Evolutionary conservation across 352 stramenopile species (phyloP).

Genomic region (Globisporangium spinosum): DNA sequence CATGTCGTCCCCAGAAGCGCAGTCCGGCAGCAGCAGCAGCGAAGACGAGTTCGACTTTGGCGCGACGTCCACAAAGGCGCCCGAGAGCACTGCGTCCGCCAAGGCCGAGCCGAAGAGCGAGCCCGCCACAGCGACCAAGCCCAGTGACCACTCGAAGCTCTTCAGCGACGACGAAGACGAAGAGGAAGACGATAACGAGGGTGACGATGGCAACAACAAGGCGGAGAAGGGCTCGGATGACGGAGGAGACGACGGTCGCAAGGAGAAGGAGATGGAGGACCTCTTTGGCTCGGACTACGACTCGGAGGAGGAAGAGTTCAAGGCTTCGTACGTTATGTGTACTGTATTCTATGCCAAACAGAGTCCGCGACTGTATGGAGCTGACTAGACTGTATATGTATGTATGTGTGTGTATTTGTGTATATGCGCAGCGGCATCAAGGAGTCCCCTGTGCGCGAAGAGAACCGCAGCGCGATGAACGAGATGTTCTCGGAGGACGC

Average conservation of each 20-base stretch:
- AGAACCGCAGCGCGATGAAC: constrained; percentile 33
- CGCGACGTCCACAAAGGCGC: constrained; percentile 26
- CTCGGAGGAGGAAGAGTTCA: constrained; percentile 87
- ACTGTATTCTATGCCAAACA: neutral
- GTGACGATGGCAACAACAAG: constrained; percentile 1
- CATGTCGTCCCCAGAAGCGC: constrained; percentile 79
- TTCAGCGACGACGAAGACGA: constrained; percentile 75
- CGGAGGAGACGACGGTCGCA: constrained; percentile 32
- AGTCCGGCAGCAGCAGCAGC: constrained; percentile 56
- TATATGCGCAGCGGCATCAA: constrained; percentile 59
- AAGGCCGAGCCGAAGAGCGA: constrained; percentile 13
- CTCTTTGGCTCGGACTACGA: constrained; percentile 88
- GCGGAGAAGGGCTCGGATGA: constrained; percentile 24
- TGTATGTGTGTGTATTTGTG: constrained; percentile 15
- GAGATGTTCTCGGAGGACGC: constrained; percentile 47
- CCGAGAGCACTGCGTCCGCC: constrained; percentile 13
- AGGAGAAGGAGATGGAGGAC: constrained; percentile 87
- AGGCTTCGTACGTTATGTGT: constrained; percentile 61
- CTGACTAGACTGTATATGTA: neutral
- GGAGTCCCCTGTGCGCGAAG: constrained; percentile 71
- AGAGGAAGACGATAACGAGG: constrained; percentile 36
- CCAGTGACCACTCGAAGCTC: constrained; percentile 40
- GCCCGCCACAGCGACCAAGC: constrained; percentile 4
- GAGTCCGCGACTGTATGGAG: neutral
- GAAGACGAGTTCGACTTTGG: constrained; percentile 78